Conservation (phyloP, 306 rosid species). For the Vigna reflexopilosa region DNA sequence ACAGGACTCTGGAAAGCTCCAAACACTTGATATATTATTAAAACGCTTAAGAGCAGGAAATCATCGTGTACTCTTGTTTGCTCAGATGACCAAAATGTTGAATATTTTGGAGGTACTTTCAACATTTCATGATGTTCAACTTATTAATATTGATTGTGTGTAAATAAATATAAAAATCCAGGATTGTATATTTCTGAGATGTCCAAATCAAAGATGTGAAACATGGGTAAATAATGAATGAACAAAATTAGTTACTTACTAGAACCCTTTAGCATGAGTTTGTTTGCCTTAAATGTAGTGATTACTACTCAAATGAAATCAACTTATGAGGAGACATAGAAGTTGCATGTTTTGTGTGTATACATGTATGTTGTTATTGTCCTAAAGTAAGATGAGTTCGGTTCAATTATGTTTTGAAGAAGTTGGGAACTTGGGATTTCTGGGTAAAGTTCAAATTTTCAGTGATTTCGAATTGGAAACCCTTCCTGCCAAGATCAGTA, state of each 20-base stretch:
- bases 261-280: slow-evolving; percentile 27
- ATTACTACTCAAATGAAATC: slow-evolving; percentile 14
- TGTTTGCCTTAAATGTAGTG: slow-evolving; percentile 33
- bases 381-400: slow-evolving; percentile 13
- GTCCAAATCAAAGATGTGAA: slow-evolving; percentile 37
- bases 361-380: background rate
- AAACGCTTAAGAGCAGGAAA: slow-evolving; percentile 91
- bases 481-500: slow-evolving; percentile 23
- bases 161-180: background rate
- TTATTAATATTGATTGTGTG: slow-evolving; percentile 32
- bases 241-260: background rate
- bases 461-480: slow-evolving; percentile 27
- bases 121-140: slow-evolving; percentile 33
- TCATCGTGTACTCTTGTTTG: slow-evolving; percentile 97
- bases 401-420: background rate
- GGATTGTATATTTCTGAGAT: slow-evolving; percentile 21
- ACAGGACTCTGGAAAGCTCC: slow-evolving; percentile 99
- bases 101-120: slow-evolving; percentile 91
- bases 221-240: slow-evolving; percentile 21
- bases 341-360: background rate
- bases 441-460: slow-evolving; percentile 24
- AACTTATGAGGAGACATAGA: slow-evolving; percentile 6
- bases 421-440: background rate
- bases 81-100: slow-evolving; percentile 99
- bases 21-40: slow-evolving; percentile 97